Conservation (phyloP, 2,329 filamentous ascomycete species). For the Trichoderma oligosporum region DNA sequence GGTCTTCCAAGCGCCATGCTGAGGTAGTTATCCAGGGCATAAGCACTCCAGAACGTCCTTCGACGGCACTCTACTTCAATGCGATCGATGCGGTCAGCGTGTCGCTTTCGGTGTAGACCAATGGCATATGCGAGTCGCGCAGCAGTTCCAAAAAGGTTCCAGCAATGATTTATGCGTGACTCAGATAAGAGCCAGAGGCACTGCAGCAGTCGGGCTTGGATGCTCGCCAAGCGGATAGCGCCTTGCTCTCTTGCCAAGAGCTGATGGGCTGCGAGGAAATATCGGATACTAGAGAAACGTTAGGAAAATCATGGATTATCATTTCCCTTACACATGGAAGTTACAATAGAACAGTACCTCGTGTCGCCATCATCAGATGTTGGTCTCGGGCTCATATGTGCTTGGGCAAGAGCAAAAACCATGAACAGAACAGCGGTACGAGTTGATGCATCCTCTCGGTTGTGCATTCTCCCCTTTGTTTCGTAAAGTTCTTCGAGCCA, state of each 20-base stretch:
- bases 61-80: constrained; percentile 7
- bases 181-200: constrained; percentile 13
- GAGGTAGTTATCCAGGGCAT: constrained; percentile 9
- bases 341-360: neutral
- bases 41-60: constrained; percentile 12
- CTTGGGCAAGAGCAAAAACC: constrained; percentile 13
- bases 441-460: neutral
- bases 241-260: constrained; percentile 5
- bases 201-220: constrained; percentile 6
- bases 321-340: neutral
- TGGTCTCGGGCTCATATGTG: constrained; percentile 9
- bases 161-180: constrained; percentile 14
- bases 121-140: constrained; percentile 11
- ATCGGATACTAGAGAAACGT: neutral
- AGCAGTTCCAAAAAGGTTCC: constrained; percentile 15
- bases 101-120: constrained; percentile 9
- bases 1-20: constrained; percentile 11
- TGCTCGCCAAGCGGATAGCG: constrained; percentile 6
- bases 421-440: constrained; percentile 10
- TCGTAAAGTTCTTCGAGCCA: constrained; percentile 14
- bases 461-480: constrained; percentile 13
- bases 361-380: constrained; percentile 13
- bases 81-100: constrained; percentile 11
- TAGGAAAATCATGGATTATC: neutral
- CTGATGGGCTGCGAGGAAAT: constrained; percentile 10